A percentile compares a stretch with the other conserved stretches of the same genome.
phyloP scores from a whole-genome alignment of 2,329 filamentous ascomycete species.

The Fusarium sp. region DNA sequence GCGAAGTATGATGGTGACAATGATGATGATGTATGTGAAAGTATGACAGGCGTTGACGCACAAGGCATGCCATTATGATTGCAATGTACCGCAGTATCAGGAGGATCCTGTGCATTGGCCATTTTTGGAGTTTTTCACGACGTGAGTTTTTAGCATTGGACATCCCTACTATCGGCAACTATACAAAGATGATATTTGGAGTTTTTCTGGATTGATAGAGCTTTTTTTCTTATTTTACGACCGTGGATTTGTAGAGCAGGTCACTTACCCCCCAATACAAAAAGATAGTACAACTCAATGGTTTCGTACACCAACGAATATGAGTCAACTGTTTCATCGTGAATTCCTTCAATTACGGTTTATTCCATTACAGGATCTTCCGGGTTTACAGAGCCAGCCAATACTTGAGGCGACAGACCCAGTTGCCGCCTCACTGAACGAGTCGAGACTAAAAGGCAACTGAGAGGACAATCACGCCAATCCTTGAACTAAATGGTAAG shows the following conservation, averaged over 20 bases:
- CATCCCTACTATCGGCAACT: constrained; percentile 27
- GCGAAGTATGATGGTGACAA: constrained; percentile 68
- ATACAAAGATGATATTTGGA: constrained; percentile 36
- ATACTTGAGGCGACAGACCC: constrained; percentile 29
- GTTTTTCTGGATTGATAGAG: constrained; percentile 33
- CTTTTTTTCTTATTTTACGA: constrained; percentile 21
- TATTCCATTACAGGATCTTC: not conserved
- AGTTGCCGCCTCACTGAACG: constrained; percentile 38
- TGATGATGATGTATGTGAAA: constrained; percentile 19
- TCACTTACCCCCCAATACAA: constrained; percentile 11
- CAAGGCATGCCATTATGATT: constrained; percentile 9
- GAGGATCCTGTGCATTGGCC: constrained; percentile 22
- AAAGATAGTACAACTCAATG: not conserved
- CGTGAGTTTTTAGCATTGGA: constrained; percentile 35
- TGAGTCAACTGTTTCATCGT: not conserved
- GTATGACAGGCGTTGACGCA: constrained; percentile 16
- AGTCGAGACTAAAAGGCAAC: constrained; percentile 20
- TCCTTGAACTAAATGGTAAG: constrained; percentile 2
- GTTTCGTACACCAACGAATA: not conserved
- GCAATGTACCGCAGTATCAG: constrained; percentile 29
- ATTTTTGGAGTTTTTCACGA: constrained; percentile 10
- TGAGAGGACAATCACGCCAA: constrained; percentile 26
- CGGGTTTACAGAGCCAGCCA: constrained; percentile 24
- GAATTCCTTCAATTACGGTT: not conserved
- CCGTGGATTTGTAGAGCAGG: constrained; percentile 14